Conservation (phyloP, 768 basidiomycete species). For the Pleurotus giganteus region DNA sequence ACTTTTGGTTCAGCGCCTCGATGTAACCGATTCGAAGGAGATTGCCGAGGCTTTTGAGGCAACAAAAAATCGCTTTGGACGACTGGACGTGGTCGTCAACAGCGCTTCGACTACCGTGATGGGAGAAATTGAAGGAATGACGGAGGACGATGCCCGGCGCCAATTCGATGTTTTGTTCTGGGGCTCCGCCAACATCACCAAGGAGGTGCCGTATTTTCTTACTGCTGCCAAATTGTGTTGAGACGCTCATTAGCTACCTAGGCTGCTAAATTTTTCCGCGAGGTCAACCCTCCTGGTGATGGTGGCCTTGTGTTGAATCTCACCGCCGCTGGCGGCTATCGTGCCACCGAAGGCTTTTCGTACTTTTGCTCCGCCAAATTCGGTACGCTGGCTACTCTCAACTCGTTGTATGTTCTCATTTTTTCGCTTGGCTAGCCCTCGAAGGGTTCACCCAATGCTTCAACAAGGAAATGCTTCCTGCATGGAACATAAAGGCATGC, state of each 20-base stretch:
- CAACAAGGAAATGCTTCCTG: conserved; percentile 28
- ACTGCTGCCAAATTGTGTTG: neutral
- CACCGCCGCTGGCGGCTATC: conserved; percentile 25
- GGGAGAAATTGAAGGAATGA: conserved; percentile 33
- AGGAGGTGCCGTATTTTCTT: conserved; percentile 22
- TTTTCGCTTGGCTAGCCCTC: no score
- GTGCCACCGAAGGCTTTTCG: conserved; percentile 7
- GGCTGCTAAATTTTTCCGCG: conserved; percentile 31
- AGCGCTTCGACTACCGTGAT: conserved; percentile 39
- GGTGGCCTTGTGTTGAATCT: conserved; percentile 35
- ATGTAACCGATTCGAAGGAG: conserved; percentile 27
- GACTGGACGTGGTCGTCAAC: conserved; percentile 44
- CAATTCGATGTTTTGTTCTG: conserved; percentile 44
- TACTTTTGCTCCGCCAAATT: conserved; percentile 23
- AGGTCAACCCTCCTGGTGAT: conserved; percentile 28
- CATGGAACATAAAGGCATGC: conserved; percentile 31
- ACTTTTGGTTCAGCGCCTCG: conserved; percentile 27
- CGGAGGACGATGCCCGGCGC: conserved; percentile 29
- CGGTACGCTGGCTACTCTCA: neutral
- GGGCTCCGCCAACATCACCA: conserved; percentile 38
- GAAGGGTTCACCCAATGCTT: conserved; percentile 27
- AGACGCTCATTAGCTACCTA: neutral
- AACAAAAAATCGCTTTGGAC: conserved; percentile 34
- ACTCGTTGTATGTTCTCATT: neutral
- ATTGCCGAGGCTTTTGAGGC: conserved; percentile 31